phyloP scores from a whole-genome alignment of 2,329 filamentous ascomycete genomes.

The Penicillium sp. region DNA sequence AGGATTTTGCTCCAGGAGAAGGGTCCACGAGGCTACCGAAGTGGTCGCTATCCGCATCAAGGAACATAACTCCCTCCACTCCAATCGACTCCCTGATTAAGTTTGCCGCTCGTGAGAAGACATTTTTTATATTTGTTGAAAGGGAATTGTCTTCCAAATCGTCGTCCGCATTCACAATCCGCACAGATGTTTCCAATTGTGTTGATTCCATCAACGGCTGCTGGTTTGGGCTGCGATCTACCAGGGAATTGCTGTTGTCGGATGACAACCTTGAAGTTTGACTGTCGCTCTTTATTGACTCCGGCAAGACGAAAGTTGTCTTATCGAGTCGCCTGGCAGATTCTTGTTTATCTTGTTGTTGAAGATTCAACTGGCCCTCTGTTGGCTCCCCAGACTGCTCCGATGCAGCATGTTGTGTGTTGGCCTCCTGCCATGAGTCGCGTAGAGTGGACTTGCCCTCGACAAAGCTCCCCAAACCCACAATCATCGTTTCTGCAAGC shows the following conservation, averaged over 20 bases:
- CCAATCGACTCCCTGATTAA: conserved; percentile 46
- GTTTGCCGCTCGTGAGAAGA: conserved; percentile 48
- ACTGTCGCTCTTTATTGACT: too few relatives aligned
- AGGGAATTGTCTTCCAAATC: conserved; percentile 12
- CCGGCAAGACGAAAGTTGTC: too few relatives aligned
- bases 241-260: too few relatives aligned
- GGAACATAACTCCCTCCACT: conserved; percentile 40
- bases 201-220: too few relatives aligned
- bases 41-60: conserved; percentile 24
- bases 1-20: neutral
- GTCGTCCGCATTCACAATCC: conserved; percentile 4
- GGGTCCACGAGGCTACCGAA: conserved; percentile 18
- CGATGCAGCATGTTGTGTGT: conserved; percentile 13
- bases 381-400: conserved; percentile 10
- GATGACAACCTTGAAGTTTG: neutral
- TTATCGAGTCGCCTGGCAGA: neutral
- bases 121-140: conserved; percentile 17
- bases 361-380: conserved; percentile 21
- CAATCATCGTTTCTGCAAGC: conserved; percentile 47
- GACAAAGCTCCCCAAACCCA: conserved; percentile 48
- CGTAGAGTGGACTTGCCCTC: conserved; percentile 44
- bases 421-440: conserved; percentile 23
- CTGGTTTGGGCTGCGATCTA: too few relatives aligned
- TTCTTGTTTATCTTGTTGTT: conserved; percentile 23
- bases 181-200: neutral